phyloP scores from a whole-genome alignment of 2,329 filamentous ascomycete genomes.

The Setomelanomma holmii region DNA sequence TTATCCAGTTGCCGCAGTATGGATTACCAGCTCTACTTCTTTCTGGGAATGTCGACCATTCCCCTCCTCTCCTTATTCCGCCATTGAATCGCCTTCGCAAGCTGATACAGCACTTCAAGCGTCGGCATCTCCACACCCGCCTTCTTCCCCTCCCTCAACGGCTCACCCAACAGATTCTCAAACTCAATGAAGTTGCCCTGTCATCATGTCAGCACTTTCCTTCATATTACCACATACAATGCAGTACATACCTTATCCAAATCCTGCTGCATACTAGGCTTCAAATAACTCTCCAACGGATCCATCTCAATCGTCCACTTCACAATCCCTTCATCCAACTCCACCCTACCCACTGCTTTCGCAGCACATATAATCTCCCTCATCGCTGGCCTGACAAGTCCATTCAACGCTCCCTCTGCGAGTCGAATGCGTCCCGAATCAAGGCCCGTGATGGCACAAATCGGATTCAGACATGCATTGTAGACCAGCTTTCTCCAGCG shows the following conservation, averaged over 20 bases:
- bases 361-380: constrained; percentile 56
- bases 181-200: constrained; percentile 64
- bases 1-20: too few species aligned
- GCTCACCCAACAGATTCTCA: constrained; percentile 65
- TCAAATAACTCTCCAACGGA: constrained; percentile 57
- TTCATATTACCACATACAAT: background rate
- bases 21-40: constrained; percentile 3
- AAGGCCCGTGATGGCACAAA: constrained; percentile 59
- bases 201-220: background rate
- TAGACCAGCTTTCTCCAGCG: constrained; percentile 62
- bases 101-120: constrained; percentile 57
- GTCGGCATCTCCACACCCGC: constrained; percentile 60
- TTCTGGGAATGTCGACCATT: constrained; percentile 37
- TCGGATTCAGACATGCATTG: constrained; percentile 61
- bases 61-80: constrained; percentile 56
- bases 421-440: constrained; percentile 61
- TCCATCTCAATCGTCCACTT: constrained; percentile 58
- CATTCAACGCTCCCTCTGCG: constrained; percentile 53
- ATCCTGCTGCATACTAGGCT: constrained; percentile 64
- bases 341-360: constrained; percentile 53
- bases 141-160: constrained; percentile 59
- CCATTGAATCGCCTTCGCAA: constrained; percentile 59
- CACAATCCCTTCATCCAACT: constrained; percentile 54
- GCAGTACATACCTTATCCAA: constrained; percentile 51
- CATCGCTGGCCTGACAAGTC: constrained; percentile 62